Conservation (phyloP, 306 rosid species). For the Quercus glauca region DNA sequence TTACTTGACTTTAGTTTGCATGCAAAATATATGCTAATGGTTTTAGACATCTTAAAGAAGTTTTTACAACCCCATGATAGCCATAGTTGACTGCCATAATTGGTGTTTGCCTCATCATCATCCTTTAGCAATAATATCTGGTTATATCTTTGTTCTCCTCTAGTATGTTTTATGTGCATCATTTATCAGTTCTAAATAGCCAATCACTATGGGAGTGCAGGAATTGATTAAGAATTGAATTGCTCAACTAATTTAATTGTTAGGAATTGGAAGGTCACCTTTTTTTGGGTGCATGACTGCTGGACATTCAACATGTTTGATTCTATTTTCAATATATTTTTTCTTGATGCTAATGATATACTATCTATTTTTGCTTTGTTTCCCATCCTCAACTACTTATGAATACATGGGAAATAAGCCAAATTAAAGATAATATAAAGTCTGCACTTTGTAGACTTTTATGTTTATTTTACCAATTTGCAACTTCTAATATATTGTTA, state of each 20-base stretch:
- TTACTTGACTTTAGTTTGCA: not conserved
- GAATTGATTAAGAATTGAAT: not conserved
- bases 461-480: conserved; percentile 3
- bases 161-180: not conserved
- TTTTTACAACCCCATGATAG: not conserved
- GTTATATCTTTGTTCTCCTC: not conserved
- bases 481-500: conserved; percentile 13
- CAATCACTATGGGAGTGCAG: not conserved
- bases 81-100: not conserved
- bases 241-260: not conserved
- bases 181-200: not conserved
- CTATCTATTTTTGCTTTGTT: not conserved
- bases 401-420: not conserved
- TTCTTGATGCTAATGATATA: not conserved
- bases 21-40: not conserved
- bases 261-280: not conserved
- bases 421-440: not conserved
- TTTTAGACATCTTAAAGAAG: not conserved
- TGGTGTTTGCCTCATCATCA: not conserved
- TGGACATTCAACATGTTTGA: too few relatives aligned
- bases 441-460: conserved; percentile 8
- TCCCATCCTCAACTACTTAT: not conserved
- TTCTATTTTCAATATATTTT: not conserved
- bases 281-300: too few relatives aligned
- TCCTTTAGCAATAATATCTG: not conserved